Evolutionary conservation across 306 rosid species (phyloP).

Genomic region (Canavalia gladiata): DNA sequence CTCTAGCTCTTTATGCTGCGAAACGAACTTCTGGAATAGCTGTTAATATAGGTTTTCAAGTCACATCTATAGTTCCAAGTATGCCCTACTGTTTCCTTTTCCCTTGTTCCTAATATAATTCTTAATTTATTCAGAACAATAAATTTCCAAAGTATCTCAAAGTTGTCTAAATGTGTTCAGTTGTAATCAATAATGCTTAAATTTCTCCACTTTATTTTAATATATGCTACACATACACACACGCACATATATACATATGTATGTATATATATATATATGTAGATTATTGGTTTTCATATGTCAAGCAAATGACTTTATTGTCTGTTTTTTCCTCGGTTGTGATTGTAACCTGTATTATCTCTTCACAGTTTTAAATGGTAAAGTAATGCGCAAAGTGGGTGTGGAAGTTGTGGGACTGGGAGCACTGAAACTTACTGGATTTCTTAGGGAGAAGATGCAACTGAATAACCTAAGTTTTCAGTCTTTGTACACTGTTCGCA

Average conservation of each 20-base stretch:
- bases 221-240: not conserved
- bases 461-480: slow-evolving; percentile 71
- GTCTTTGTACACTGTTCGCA: slow-evolving; percentile 85
- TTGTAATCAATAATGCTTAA: slow-evolving; percentile 12
- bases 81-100: slow-evolving; percentile 52
- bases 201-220: slow-evolving; percentile 18
- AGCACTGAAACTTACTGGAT: slow-evolving; percentile 87
- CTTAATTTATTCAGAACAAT: slow-evolving; percentile 26
- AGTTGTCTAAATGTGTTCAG: not conserved
- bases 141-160: slow-evolving; percentile 19
- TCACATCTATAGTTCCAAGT: slow-evolving; percentile 93
- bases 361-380: slow-evolving; percentile 78
- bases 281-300: not conserved
- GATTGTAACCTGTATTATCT: slow-evolving; percentile 27
- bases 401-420: slow-evolving; percentile 92
- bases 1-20: slow-evolving; percentile 88
- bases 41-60: slow-evolving; percentile 94
- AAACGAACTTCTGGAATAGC: slow-evolving; percentile 87
- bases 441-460: slow-evolving; percentile 87
- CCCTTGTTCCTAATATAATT: slow-evolving; percentile 22
- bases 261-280: too few species aligned
- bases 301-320: slow-evolving; percentile 27
- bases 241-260: too few species aligned
- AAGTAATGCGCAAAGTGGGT: slow-evolving; percentile 90
- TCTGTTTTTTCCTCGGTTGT: slow-evolving; percentile 13